A percentile compares a stretch with the other conserved stretches of the same genome.
phyloP scores from a whole-genome alignment of 108 stramenopile genomes.

The Heterococcus sp. region DNA sequence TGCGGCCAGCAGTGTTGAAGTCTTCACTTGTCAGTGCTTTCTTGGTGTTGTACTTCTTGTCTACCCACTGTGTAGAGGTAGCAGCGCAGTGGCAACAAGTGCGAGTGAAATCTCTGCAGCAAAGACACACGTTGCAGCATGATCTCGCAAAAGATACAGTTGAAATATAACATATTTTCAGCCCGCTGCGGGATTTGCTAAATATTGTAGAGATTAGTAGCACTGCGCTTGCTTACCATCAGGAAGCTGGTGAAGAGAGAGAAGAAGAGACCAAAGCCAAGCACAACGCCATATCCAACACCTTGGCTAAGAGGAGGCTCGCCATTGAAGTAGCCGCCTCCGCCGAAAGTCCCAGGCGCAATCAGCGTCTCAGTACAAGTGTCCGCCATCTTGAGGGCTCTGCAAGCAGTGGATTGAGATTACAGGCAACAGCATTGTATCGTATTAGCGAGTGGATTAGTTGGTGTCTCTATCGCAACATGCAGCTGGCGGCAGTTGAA shows the following conservation, averaged over 20 bases:
- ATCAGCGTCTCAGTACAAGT: background rate
- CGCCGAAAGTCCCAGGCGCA: background rate
- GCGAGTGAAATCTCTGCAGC: background rate
- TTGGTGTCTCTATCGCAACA: too few species aligned
- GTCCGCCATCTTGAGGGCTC: background rate
- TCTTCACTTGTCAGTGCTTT: constrained; percentile 3
- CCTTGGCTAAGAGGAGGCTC: constrained; percentile 58
- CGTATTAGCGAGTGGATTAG: too few species aligned
- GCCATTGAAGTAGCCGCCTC: constrained; percentile 71
- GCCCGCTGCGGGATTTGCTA: background rate
- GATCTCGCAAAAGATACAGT: constrained; percentile 47
- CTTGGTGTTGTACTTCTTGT: background rate
- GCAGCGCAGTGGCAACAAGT: background rate
- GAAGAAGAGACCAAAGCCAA: constrained; percentile 80
- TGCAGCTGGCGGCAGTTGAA: too few species aligned
- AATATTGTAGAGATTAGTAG: background rate
- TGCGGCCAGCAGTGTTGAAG: constrained; percentile 78
- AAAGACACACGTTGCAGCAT: background rate
- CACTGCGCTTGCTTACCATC: background rate
- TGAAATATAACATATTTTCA: background rate
- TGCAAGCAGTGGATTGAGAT: too few species aligned
- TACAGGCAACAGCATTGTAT: too few species aligned
- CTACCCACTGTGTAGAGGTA: background rate
- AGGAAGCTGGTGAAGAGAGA: constrained; percentile 65
- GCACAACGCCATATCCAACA: constrained; percentile 68